phyloP scores from a whole-genome alignment of 1,284 basidiomycete genomes.

The Leccinum fallax region DNA sequence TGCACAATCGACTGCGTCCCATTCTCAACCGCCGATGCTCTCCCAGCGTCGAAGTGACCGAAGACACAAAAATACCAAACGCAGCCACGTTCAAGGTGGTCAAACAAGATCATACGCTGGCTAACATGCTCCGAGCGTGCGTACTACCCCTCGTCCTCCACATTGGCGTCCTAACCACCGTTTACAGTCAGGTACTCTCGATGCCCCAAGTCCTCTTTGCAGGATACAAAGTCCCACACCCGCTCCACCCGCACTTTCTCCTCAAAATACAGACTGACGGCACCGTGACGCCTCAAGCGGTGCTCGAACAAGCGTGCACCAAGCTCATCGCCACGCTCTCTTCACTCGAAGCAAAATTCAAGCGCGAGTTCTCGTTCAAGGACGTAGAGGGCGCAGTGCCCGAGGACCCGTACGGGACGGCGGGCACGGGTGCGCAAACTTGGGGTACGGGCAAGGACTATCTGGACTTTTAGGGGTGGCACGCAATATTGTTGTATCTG shows the following conservation, averaged over 20 bases:
- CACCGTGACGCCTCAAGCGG: slow-evolving; percentile 77
- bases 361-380: slow-evolving; percentile 75
- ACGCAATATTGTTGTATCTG: neutral
- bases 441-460: slow-evolving; percentile 61
- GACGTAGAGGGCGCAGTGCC: slow-evolving; percentile 56
- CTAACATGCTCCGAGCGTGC: slow-evolving; percentile 93
- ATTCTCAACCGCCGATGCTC: neutral
- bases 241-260: slow-evolving; percentile 90
- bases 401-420: slow-evolving; percentile 63
- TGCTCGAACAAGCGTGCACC: slow-evolving; percentile 84
- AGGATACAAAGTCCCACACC: slow-evolving; percentile 97
- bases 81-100: slow-evolving; percentile 92
- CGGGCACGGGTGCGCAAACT: slow-evolving; percentile 39
- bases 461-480: slow-evolving; percentile 56
- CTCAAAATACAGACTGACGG: slow-evolving; percentile 98
- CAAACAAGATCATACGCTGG: slow-evolving; percentile 97
- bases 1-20: neutral
- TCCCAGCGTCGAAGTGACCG: slow-evolving; percentile 82
- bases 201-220: slow-evolving; percentile 91
- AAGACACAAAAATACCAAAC: slow-evolving; percentile 97
- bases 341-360: slow-evolving; percentile 71
- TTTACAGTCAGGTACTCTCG: slow-evolving; percentile 78
- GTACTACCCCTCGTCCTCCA: slow-evolving; percentile 40
- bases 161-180: slow-evolving; percentile 7
- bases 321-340: slow-evolving; percentile 80